Conservation (phyloP, 108 stramenopile species). For the Nitzschia palea region DNA sequence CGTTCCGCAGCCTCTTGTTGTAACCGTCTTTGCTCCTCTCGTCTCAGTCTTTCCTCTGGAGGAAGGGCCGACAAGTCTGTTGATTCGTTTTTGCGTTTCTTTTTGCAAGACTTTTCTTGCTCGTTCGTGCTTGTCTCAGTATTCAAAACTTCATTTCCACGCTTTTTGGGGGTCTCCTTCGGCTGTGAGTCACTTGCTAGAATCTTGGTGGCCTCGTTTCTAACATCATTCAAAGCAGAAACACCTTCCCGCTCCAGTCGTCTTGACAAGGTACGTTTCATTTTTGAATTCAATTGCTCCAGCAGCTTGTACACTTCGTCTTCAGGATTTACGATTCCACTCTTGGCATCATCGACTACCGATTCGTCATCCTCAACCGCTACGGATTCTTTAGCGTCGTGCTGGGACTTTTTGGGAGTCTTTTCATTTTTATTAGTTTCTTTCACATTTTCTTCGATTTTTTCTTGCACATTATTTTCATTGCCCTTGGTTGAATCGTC, state of each 20-base stretch:
- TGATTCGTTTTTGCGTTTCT: conserved; percentile 33
- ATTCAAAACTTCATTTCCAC: background rate
- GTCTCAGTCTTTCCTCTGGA: conserved; percentile 74
- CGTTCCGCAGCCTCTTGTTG: conserved; percentile 77
- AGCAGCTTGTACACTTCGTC: conserved; percentile 48
- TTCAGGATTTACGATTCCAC: conserved; percentile 7
- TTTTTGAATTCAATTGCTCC: conserved; percentile 75
- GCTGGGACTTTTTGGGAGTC: background rate
- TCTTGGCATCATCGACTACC: background rate
- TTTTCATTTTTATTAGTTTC: background rate
- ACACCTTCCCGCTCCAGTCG: conserved; percentile 39
- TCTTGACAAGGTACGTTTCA: conserved; percentile 35
- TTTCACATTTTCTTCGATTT: background rate
- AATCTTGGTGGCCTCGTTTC: conserved; percentile 28
- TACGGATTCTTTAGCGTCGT: background rate
- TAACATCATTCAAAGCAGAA: conserved; percentile 18
- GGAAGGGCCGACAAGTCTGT: conserved; percentile 45
- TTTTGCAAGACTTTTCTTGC: conserved; percentile 11
- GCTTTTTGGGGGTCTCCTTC: conserved; percentile 1
- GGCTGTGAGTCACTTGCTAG: conserved; percentile 10
- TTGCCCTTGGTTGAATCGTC: conserved; percentile 7
- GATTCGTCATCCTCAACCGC: background rate
- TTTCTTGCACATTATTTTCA: conserved; percentile 17
- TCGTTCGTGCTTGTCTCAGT: background rate
- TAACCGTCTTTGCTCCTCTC: conserved; percentile 65